Percentiles rank a stretch among this genome's conserved stretches.
These are phyloP conservation scores for Coelastrella sp. DNA, from an alignment of 139 green algal genomes.

Conservation along the genomic window DNA sequence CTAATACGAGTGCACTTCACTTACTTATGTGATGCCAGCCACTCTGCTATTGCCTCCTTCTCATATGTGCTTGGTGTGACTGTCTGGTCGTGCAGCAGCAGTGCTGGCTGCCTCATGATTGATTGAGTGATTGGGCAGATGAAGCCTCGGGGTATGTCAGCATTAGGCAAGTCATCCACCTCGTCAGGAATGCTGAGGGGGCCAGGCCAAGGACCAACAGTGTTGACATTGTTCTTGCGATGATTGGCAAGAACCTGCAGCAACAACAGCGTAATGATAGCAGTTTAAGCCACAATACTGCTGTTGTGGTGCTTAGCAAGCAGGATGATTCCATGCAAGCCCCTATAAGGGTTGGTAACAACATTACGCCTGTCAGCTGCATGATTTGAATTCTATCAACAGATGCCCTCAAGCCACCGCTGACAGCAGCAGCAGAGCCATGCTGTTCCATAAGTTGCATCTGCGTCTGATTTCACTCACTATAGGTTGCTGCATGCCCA, in stretches of 20 bases:
- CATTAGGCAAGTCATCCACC: conserved; percentile 14
- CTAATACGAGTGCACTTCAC: not conserved
- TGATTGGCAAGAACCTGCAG: conserved; percentile 4
- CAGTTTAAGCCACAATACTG: too few relatives aligned
- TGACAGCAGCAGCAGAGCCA: too few relatives aligned
- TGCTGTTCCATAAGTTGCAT: too few relatives aligned
- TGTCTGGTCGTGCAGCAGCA: conserved; percentile 27
- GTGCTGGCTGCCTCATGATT: conserved; percentile 45
- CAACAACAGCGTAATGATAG: too few relatives aligned
- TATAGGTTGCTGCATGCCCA: not conserved
- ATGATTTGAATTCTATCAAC: too few relatives aligned
- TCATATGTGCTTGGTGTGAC: conserved; percentile 21
- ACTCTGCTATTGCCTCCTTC: conserved; percentile 23
- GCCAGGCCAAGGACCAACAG: conserved; percentile 9
- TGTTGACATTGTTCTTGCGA: not conserved
- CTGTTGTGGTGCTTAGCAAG: too few relatives aligned
- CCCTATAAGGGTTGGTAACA: too few relatives aligned
- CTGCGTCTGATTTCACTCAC: not conserved
- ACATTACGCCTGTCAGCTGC: too few relatives aligned
- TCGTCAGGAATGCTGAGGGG: conserved; percentile 15
- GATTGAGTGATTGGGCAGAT: conserved; percentile 43
- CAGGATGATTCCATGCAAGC: too few relatives aligned
- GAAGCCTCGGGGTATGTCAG: conserved; percentile 26
- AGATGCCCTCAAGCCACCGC: too few relatives aligned
- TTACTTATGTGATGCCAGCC: conserved; percentile 33